phyloP scores from a whole-genome alignment of 805 yeast genomes.

The Metschnikowia peoriensis region DNA sequence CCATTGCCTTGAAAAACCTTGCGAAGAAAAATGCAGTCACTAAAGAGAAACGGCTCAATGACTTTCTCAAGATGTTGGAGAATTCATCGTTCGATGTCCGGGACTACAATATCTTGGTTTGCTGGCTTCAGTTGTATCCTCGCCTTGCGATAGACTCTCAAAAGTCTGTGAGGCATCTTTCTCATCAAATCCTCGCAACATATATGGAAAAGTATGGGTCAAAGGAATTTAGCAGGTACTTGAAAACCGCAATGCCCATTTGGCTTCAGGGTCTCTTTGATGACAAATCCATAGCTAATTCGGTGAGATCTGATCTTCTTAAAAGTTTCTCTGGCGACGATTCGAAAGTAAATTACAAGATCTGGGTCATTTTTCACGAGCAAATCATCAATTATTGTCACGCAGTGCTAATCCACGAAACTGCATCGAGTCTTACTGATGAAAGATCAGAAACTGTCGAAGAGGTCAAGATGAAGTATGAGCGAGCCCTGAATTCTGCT shows the following conservation, averaged over 20 bases:
- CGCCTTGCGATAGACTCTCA: slow-evolving; percentile 73
- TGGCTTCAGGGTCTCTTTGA: slow-evolving; percentile 76
- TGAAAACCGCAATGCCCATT: slow-evolving; percentile 69
- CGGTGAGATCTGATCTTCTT: slow-evolving; percentile 47
- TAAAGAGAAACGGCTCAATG: slow-evolving; percentile 72
- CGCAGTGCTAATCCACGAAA: slow-evolving; percentile 55
- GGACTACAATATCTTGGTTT: slow-evolving; percentile 54
- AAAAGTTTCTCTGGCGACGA: slow-evolving; percentile 56
- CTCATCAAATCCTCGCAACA: slow-evolving; percentile 65
- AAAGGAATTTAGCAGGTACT: slow-evolving; percentile 59
- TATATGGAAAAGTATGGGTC: slow-evolving; percentile 46
- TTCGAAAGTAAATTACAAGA: slow-evolving; percentile 44
- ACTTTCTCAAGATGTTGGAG: slow-evolving; percentile 37
- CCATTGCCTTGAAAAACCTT: slow-evolving; percentile 70
- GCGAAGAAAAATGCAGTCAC: slow-evolving; percentile 82
- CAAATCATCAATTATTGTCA: slow-evolving; percentile 56
- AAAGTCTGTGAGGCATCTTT: slow-evolving; percentile 54
- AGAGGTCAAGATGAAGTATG: slow-evolving; percentile 64
- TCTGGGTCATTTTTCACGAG: slow-evolving; percentile 59
- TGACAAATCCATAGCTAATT: slow-evolving; percentile 58
- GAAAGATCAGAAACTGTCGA: slow-evolving; percentile 65
- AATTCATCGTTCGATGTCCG: slow-evolving; percentile 23
- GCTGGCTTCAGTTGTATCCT: slow-evolving; percentile 82
- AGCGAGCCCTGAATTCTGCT: slow-evolving; percentile 52
- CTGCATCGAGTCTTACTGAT: slow-evolving; percentile 66